Percentiles rank a stretch among this genome's conserved stretches.
These are phyloP conservation scores for Phyllostachys edulis DNA, from an alignment of 176 grass and related monocot species.

Conservation along the genomic window DNA sequence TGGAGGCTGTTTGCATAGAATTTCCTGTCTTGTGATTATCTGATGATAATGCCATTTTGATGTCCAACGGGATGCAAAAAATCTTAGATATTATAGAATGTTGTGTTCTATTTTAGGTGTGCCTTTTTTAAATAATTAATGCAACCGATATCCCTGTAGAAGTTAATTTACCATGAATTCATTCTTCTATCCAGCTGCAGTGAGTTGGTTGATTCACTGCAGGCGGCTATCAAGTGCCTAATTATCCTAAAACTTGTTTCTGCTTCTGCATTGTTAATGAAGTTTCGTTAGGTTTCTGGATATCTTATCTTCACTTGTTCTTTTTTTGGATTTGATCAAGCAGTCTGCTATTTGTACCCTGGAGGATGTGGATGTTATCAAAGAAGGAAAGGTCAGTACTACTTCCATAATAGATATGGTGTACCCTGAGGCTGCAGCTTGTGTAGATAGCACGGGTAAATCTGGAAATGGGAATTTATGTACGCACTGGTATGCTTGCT, in stretches of 20 bases:
- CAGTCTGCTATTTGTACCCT: constrained; percentile 90
- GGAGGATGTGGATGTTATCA: constrained; percentile 73
- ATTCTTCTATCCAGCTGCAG: background rate
- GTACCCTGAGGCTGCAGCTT: background rate
- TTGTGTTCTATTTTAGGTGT: background rate
- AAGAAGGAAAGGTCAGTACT: constrained; percentile 59
- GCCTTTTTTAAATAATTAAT: background rate
- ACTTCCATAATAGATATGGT: constrained; percentile 7
- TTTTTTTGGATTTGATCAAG: constrained; percentile 21
- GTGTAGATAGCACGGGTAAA: background rate
- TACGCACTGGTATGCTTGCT: background rate
- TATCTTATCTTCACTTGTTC: constrained; percentile 20
- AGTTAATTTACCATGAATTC: background rate
- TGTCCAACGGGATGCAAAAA: background rate
- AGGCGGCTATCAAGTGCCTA: background rate
- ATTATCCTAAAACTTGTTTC: background rate
- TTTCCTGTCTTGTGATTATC: background rate
- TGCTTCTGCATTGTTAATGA: constrained; percentile 1
- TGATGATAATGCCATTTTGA: background rate
- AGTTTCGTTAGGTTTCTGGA: background rate
- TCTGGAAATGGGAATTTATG: constrained; percentile 1
- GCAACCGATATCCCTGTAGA: background rate
- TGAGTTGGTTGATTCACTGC: background rate
- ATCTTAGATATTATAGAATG: background rate
- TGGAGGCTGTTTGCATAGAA: background rate